Base-by-base conservation (phyloP, 768 basidiomycete species). In the Pisolithus tinctorius region DNA sequence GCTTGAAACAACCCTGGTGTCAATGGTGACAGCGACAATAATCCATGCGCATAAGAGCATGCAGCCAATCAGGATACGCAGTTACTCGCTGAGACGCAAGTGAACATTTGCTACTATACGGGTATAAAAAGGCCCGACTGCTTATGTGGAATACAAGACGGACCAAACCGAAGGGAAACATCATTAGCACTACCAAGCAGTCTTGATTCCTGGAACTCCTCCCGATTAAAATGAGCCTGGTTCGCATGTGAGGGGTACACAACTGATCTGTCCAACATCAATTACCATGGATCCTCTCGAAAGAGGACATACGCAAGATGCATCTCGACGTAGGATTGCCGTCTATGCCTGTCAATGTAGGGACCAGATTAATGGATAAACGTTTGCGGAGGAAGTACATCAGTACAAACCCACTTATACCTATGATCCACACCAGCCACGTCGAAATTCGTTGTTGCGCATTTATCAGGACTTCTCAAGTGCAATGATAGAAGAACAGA, bases 201-300 rank as follows among this genome's bases (percentile, higher is more conserved):
- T 14, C 67, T 72, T 62, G 81, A 79, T 55, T 89, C 86, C 47
- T 84, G 81, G 57, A 86, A 91, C 63, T 92, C 89, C 14, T 81
- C 81, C 52, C 84, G 84, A 6, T 74, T 75, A 64, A 92, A 91
- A 0, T 88, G 86, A 1, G 86, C 76, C 1, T 81, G 75, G 16
- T 77, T 65, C 1, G 75, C 70, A 37, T 73, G 10, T 80, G 71
- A 13, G 82, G 75, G 1, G 84, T 82, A 9, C 89, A 74, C 10
- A 90, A 67, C 44, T 82, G 84, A 60, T 90, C 88, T 3, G 88
- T 85, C 68, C 85, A 88, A 7, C 84, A 80, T 90, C 89, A 92
- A 20, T 80, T 71, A 66, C 45, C 76, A 76, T 10, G 84, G 82
- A 41, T 72, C 74, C 6, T 67, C 58, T 7, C 83, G 77, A 29